Conservation (phyloP, 805 yeast genomes). For the Saccharomyces kudriavzevii region DNA sequence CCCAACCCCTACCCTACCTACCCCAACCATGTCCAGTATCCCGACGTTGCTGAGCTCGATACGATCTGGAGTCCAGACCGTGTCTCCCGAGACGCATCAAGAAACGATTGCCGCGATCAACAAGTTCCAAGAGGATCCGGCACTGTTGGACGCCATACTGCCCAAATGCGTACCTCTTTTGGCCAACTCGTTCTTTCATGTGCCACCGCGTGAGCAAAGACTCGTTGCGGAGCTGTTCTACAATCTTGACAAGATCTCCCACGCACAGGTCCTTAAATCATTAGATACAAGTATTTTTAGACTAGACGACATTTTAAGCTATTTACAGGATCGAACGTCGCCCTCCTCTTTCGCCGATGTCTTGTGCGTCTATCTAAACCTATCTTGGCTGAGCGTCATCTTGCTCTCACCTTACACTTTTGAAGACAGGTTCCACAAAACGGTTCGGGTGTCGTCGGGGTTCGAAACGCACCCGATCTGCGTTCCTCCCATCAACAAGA, state of each 20-base stretch:
- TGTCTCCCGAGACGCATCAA: neutral
- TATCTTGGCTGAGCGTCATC: slow-evolving; percentile 67
- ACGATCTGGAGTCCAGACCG: neutral
- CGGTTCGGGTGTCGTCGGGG: slow-evolving; percentile 6
- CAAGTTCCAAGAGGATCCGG: slow-evolving; percentile 24
- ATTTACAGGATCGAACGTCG: neutral
- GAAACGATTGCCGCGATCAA: slow-evolving; percentile 13
- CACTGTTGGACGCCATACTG: slow-evolving; percentile 7
- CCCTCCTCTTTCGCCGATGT: neutral
- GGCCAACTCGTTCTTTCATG: slow-evolving; percentile 1
- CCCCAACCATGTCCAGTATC: neutral
- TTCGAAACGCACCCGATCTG: slow-evolving; percentile 39
- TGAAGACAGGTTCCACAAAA: slow-evolving; percentile 26
- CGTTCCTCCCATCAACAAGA: slow-evolving; percentile 25
- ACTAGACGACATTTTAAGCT: neutral
- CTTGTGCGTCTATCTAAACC: slow-evolving; percentile 32
- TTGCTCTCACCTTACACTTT: slow-evolving; percentile 70
- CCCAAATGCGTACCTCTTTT: slow-evolving; percentile 1
- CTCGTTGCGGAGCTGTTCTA: slow-evolving; percentile 39
- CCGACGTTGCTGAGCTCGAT: neutral
- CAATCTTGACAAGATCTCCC: slow-evolving; percentile 51
- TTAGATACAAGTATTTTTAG: neutral
- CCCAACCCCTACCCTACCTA: neutral
- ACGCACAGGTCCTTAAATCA: neutral
- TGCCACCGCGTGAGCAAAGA: neutral